Evolutionary conservation across 176 grass and related monocot genomes (phyloP), one percentile per base, ranked within the genome.

Genomic region (Eleusine indica): DNA sequence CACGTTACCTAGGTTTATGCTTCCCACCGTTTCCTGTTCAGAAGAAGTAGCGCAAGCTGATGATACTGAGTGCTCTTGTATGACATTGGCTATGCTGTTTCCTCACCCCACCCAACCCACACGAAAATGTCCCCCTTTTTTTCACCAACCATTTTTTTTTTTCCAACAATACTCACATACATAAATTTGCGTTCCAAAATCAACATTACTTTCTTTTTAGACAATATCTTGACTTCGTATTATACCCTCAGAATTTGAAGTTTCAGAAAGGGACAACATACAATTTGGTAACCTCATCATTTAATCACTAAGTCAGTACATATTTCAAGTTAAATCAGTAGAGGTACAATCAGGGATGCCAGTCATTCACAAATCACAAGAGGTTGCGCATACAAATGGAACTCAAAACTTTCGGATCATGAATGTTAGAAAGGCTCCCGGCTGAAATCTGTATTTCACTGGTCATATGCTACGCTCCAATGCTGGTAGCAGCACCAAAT

Each of bases 381-480:
- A 14, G 44, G 6, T 25, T 61, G 41, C 35, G 72, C 15, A 35
- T 42, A 17, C 6, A 14, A 8, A 46, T 66, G 41, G 1, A 58
- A 61, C 39, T 30, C 1, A 13, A 28, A 72, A 38, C 30, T 79
- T 79, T 1, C 57, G 35, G 54, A 68, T 11, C 30, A 38, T 7
- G 0, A 3, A 74, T 7, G 19, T 57, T 73, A 10, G 3, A 54
- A 17, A 35, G 41, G 22, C 37, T 83, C 56, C 5, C 25, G 15
- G 1, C 58, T 70, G 82, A 85, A 70, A 68, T 30, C 3, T 21
- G 16, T 51, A 73, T 77, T 63, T 51, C 54, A 64, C 44, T 14
- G 54, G 64, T 81, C 83, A 28, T 35, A 43, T 81, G n/a, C 21
- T 81, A 65, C 54, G 70, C 53, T 56, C 57, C 44, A 77, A 82